These are phyloP conservation scores for Manihot esculenta DNA, from an alignment of 441 rosid genomes.

Conservation along the genomic window DNA sequence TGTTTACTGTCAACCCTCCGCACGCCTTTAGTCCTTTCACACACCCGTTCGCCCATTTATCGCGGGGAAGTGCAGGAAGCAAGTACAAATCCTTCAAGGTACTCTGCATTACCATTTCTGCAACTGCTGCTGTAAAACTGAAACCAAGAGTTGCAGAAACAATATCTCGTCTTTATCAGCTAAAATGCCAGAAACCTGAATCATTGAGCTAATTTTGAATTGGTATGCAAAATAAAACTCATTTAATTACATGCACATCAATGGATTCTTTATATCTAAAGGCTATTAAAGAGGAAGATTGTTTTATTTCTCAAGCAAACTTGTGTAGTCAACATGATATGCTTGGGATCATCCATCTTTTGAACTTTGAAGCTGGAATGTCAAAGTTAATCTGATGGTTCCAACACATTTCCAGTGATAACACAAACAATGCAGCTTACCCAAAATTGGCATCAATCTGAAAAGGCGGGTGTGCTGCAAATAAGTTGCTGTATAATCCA, in stretches of 20 bases:
- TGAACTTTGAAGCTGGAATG: no score
- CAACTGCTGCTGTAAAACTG: conserved; percentile 79
- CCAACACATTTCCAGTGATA: neutral
- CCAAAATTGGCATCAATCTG: conserved; percentile 96
- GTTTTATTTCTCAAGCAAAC: no score
- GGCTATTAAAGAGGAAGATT: no score
- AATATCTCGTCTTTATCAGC: no score
- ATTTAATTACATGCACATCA: no score
- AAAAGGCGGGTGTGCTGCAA: conserved; percentile 94
- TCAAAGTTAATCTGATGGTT: neutral
- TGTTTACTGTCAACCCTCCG: conserved; percentile 60
- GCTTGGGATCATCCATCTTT: no score
- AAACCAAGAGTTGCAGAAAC: conserved; percentile 17
- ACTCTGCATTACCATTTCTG: conserved; percentile 94
- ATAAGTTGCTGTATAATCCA: conserved; percentile 84
- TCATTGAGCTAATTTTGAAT: no score
- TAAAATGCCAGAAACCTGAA: no score
- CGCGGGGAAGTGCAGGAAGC: conserved; percentile 81
- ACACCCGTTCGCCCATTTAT: conserved; percentile 77
- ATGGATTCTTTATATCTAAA: no score
- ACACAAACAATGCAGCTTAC: conserved; percentile 38
- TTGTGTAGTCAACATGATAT: no score
- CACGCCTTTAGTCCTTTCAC: conserved; percentile 79
- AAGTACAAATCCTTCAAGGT: conserved; percentile 60
- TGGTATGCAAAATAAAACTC: no score